Evolutionary conservation across 805 yeast species (phyloP), one percentile per base, ranked within the genome.

Genomic region (Candida lessepsii): DNA sequence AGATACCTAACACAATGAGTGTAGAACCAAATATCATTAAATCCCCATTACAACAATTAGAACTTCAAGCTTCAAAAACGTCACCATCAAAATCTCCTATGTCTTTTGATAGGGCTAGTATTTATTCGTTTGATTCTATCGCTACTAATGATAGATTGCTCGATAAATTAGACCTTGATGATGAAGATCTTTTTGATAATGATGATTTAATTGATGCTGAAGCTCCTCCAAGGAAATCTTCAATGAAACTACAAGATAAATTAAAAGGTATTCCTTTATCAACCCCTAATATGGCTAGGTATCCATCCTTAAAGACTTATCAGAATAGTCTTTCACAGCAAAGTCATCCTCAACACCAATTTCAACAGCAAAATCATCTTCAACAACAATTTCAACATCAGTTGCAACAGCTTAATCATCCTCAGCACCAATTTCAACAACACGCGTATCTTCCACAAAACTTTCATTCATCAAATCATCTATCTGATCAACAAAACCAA

Each of bases 91-190:
- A 13, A 13, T 15, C 42, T 21, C 33, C 39, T 10, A 16, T 38
- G 10, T 42, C 39, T 3, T n/a, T 30, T 13, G 72, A 66, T 45
- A 49, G 57, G 21, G 67, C 58, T 20, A 67, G 72, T 42, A 49
- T 70, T n/a, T 67, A 67, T 46, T 65, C 72, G 9, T 70, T 67
- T 39, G 74, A 69, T 29, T 67, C 72, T 4, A 71, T 68, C 7
- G 60, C 68, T 31, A 69, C 74, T 21, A 66, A 56, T 46, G 73
- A 72, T 4, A 46, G 74, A 30, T 54, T 70, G 21, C 52, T 70
- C 9, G 75, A 70, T 45, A 55, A 71, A 5, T 47, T 66, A 32
- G 64, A 56, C 5, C 49, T 64, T 14, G 66, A 61, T 21, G 40
- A 50, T 13, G 56, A 47, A 24, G 63, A 55, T 29, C 37, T 52